Evolutionary conservation across 257 asterid genomes (phyloP), one percentile per base, ranked within the genome.

Genomic region (Nicotiana obtusifolia): DNA sequence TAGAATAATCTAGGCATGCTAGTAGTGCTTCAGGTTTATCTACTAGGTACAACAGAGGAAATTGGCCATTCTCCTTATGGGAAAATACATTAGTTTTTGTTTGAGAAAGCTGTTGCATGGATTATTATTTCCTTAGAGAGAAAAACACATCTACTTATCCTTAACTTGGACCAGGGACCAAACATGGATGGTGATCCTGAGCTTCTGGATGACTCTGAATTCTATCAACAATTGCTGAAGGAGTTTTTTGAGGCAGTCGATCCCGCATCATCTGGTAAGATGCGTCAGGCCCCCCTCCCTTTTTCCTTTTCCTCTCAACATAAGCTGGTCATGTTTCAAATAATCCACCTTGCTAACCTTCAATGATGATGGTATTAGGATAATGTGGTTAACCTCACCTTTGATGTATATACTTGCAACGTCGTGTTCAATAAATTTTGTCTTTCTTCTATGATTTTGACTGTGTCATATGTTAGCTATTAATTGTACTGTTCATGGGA

Each of bases 241-340:
- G 99, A 94, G 90, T 96, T 96, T 86, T 89, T 96, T 53, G 97
- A 96, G 94, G 86, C 97, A 52, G 82, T 91, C 41, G 98, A 94
- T 88, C 97, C 97, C 16, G 79, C 92, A 65, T 92, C 98, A 85
- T 91, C 97, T 78, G 98, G 99, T 96, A 90, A 82, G 76, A 79
- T 64, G 31, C 53, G 61, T 24, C 30, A 35, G 16, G 16, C 0
- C 20, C 30, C 30, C 35, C 33, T 24, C 24, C 60, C 26, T 7
- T 8, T 41, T 37, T 37, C 62, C 20, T 47, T 4, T 6, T 26
- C 22, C 24, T 6, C 30, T 24, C n/a, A 20, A 71, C 37, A 53
- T 67, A 26, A 20, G 61, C 60, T 15, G 77, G 77, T 41, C 47
- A 69, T 69, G 56, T 66, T 35, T 78, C 53, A 41, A 68, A 20